Evolutionary conservation across 305 asterid species (phyloP), one percentile per base, ranked within the genome.

Genomic region (Fraxinus xanthoxyloides): DNA sequence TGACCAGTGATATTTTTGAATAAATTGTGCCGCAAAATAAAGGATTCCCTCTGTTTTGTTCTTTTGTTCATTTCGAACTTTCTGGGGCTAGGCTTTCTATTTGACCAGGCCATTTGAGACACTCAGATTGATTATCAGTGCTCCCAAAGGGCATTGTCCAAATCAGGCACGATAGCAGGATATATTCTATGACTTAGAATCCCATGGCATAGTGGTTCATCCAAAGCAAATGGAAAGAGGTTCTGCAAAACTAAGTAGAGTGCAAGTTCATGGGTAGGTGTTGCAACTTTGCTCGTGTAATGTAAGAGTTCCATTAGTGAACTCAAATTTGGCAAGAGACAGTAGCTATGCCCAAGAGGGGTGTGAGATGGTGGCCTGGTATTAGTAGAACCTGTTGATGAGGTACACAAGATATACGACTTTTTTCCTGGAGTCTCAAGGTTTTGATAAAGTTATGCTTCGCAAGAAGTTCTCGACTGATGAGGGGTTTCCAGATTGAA

Each of bases 311-410:
- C 21, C 77, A 61, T 12, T 67, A 79, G 69, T 82, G 54, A 21
- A 86, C 88, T 30, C 76, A 43, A 70, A 82, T 77, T 85, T 85
- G 88, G 88, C 84, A 85, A 61, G 86, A 85, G 43, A 85, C 51
- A n/a, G 86, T 85, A 48, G 77, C 82, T 74, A 81, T 79, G 75
- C 24, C 82, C 72, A 19, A 84, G 80, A 19, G 80, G 80, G 5
- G 85, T 78, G 10, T 46, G 56, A 46, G 12, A 15, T 30, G 78
- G 4, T 77, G 75, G 72, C 77, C 31, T 17, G 32, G 38, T 21
- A 32, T 65, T 31, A n/a, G 77, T 35, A 15, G 78, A 85, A 70
- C 73, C 77, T 4, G 72, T 65, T 65, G 72, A 65, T 65, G 34
- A 65, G 8, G 32, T 46, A 65, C 17, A 2, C 34, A 63, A 63